These are phyloP conservation scores for Wallemia ichthyophaga DNA, from an alignment of 1,284 basidiomycete species.

Conservation along the genomic window DNA sequence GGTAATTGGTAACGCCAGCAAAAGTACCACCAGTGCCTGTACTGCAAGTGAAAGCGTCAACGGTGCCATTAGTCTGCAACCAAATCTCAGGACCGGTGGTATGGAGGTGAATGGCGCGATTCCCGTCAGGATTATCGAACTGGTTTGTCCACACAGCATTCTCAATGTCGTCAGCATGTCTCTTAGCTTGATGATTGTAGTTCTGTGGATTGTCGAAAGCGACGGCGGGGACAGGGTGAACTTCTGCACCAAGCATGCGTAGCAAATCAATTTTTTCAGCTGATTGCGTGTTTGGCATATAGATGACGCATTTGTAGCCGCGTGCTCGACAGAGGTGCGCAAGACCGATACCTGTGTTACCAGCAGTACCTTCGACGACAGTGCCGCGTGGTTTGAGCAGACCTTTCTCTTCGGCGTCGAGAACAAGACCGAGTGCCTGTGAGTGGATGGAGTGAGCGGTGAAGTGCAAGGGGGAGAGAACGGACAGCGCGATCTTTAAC, in stretches of 20 bases:
- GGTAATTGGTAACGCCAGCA: conserved; percentile 53
- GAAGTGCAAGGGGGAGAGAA: too few relatives aligned
- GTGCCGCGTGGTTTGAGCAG: conserved; percentile 63
- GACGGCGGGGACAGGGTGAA: conserved; percentile 82
- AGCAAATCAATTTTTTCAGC: conserved; percentile 96
- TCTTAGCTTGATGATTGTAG: conserved; percentile 93
- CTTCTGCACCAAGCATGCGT: conserved; percentile 86
- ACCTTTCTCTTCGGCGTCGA: conserved; percentile 57
- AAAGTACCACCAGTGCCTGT: conserved; percentile 91
- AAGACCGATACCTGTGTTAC: conserved; percentile 93
- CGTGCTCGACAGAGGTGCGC: conserved; percentile 66
- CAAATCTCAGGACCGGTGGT: conserved; percentile 93
- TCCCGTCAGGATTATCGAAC: conserved; percentile 69
- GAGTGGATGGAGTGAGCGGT: too few relatives aligned
- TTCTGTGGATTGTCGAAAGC: conserved; percentile 85
- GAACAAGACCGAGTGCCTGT: conserved; percentile 62
- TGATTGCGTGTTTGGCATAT: conserved; percentile 91
- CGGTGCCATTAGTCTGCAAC: conserved; percentile 38
- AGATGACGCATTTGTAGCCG: conserved; percentile 97
- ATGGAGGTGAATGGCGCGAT: conserved; percentile 59
- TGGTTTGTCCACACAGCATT: conserved; percentile 99
- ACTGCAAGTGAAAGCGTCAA: conserved; percentile 74
- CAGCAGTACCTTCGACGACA: conserved; percentile 89
- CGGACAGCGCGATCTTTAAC: conserved; percentile 96
- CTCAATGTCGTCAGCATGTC: conserved; percentile 47